phyloP scores from a whole-genome alignment of 352 stramenopile genomes.

The Pythium rhizo-oryzae region DNA sequence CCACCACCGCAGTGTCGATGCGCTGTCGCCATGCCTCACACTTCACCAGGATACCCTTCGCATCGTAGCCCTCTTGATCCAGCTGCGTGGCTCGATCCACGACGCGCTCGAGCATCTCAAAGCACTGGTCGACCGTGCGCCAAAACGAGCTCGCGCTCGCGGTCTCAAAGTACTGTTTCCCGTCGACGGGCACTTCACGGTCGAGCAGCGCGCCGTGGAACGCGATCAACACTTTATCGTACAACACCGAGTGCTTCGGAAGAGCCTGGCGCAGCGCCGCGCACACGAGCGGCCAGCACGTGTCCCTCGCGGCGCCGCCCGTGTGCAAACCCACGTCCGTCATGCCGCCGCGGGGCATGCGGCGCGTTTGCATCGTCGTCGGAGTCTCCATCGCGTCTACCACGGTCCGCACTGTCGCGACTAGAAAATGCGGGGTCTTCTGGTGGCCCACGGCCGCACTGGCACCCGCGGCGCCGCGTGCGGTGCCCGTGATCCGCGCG shows the following conservation, averaged over 20 bases:
- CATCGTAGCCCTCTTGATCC: constrained; percentile 11
- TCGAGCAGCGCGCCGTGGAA: constrained; percentile 20
- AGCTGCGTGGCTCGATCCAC: constrained; percentile 1
- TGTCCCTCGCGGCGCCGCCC: constrained; percentile 40
- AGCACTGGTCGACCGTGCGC: constrained; percentile 5
- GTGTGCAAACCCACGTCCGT: constrained; percentile 62
- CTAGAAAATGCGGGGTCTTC: constrained; percentile 60
- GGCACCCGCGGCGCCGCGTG: constrained; percentile 34
- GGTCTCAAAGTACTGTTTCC: background rate
- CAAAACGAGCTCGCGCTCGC: constrained; percentile 2
- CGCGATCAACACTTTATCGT: constrained; percentile 40
- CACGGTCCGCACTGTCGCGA: constrained; percentile 27
- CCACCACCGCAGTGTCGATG: background rate
- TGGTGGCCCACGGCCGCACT: constrained; percentile 32
- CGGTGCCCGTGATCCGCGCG: constrained; percentile 22
- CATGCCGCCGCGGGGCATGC: constrained; percentile 34
- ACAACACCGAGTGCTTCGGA: constrained; percentile 32
- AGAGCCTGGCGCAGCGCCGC: constrained; percentile 39
- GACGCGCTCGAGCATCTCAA: constrained; percentile 17
- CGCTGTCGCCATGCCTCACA: constrained; percentile 2
- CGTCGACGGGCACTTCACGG: background rate
- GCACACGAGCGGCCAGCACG: constrained; percentile 57
- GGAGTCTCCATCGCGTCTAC: background rate
- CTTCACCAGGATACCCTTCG: background rate
- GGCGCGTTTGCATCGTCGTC: background rate